These are phyloP conservation scores for Neurospora sp. DNA, from an alignment of 2,329 filamentous ascomycete species.

Conservation along the genomic window DNA sequence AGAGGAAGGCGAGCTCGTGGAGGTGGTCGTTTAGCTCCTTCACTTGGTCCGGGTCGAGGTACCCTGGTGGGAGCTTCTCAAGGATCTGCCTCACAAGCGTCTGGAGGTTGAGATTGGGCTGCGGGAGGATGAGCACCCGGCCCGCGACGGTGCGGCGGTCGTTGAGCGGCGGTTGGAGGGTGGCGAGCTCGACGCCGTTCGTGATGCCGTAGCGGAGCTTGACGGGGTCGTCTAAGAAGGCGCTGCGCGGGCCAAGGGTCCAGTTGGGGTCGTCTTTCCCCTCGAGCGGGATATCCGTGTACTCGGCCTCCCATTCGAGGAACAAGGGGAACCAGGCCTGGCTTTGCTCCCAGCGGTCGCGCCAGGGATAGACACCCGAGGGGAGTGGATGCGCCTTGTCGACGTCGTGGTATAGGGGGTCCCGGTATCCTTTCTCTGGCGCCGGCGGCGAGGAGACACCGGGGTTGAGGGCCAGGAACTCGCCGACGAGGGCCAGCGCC, in stretches of 20 bases:
- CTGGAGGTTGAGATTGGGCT: conserved; percentile 25
- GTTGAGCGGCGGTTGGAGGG: conserved; percentile 7
- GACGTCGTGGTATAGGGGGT: too few relatives aligned
- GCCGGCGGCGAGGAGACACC: background rate
- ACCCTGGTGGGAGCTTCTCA: background rate
- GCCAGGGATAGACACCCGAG: conserved; percentile 4
- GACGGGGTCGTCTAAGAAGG: background rate
- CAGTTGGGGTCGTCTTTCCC: conserved; percentile 2
- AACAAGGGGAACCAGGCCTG: conserved; percentile 33
- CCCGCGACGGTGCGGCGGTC: conserved; percentile 24
- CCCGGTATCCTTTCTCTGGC: too few relatives aligned
- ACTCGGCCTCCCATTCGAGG: conserved; percentile 33
- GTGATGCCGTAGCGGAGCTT: conserved; percentile 9
- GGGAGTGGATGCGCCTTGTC: background rate
- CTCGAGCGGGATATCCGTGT: conserved; percentile 26
- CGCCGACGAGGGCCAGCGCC: background rate
- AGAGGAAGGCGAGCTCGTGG: conserved; percentile 15
- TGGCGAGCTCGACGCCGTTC: conserved; percentile 7
- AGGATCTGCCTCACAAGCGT: conserved; percentile 26
- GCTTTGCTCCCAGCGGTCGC: conserved; percentile 24
- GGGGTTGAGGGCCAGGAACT: background rate
- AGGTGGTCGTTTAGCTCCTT: conserved; percentile 12
- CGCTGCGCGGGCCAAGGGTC: background rate
- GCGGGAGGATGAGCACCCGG: conserved; percentile 29
- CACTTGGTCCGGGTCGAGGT: conserved; percentile 8